Conservation (phyloP, 371 early-diverging fungal genomes). For the Mucor circinelloides region DNA sequence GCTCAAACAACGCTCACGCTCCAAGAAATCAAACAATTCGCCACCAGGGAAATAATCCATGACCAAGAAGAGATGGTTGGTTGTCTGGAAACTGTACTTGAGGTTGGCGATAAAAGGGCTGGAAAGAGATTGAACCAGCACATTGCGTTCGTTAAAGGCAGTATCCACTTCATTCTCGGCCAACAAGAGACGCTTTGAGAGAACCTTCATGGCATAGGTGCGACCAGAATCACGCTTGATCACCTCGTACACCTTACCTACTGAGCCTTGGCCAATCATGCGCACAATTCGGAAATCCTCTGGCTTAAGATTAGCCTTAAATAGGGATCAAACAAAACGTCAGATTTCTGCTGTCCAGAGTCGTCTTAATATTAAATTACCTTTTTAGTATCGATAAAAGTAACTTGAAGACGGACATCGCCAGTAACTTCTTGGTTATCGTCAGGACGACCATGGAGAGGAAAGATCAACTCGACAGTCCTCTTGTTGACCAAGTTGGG, state of each 20-base stretch:
- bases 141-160: constrained; percentile 85
- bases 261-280: constrained; percentile 69
- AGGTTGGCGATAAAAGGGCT: constrained; percentile 92
- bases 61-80: constrained; percentile 86
- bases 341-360: neutral
- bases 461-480: constrained; percentile 70
- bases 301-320: constrained; percentile 22
- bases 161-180: constrained; percentile 90
- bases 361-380: neutral
- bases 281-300: constrained; percentile 75
- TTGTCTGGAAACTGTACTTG: constrained; percentile 88
- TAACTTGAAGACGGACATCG: constrained; percentile 68
- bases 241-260: constrained; percentile 67
- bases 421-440: constrained; percentile 56
- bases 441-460: constrained; percentile 44
- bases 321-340: neutral
- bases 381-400: constrained; percentile 39
- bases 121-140: constrained; percentile 69
- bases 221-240: constrained; percentile 42
- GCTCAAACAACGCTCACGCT: constrained; percentile 62
- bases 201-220: constrained; percentile 86
- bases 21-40: constrained; percentile 81
- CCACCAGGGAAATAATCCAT: constrained; percentile 98
- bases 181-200: constrained; percentile 90
- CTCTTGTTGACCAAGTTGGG: constrained; percentile 61